Evolutionary conservation across 1,284 basidiomycete genomes (phyloP).

Genomic region (Meira miltonrushii): DNA sequence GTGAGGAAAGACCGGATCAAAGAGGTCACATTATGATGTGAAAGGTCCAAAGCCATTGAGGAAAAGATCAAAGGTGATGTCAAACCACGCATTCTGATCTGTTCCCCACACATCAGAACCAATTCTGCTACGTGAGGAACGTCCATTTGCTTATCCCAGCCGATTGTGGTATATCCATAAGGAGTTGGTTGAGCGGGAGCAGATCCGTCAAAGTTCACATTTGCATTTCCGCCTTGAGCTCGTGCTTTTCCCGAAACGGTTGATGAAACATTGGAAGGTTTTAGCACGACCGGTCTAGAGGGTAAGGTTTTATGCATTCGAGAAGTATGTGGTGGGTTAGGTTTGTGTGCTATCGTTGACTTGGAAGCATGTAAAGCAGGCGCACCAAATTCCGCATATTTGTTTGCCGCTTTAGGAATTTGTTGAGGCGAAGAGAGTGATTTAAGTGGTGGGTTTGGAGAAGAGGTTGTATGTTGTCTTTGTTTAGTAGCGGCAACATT

Average conservation of each 20-base stretch:
- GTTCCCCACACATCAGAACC: slow-evolving; percentile 30
- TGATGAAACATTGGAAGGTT: neutral
- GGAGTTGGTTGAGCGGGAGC: slow-evolving; percentile 8
- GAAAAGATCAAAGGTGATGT: slow-evolving; percentile 49
- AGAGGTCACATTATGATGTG: slow-evolving; percentile 27
- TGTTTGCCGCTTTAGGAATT: no score
- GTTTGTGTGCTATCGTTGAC: neutral
- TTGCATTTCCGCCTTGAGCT: neutral
- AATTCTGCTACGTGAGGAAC: slow-evolving; percentile 23
- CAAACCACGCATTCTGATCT: slow-evolving; percentile 39
- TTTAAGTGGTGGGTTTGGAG: neutral
- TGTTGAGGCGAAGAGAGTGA: no score
- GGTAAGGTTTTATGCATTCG: neutral
- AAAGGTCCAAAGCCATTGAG: slow-evolving; percentile 48
- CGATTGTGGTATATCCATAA: slow-evolving; percentile 42
- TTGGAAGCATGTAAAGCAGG: neutral
- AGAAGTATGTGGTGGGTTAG: neutral
- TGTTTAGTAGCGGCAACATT: neutral
- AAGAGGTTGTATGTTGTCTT: neutral
- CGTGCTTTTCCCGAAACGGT: neutral
- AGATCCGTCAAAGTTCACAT: neutral
- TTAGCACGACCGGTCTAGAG: neutral
- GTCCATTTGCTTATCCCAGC: slow-evolving; percentile 36
- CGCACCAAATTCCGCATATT: no score
- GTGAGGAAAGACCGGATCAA: slow-evolving; percentile 29